phyloP scores from a whole-genome alignment of 2,329 filamentous ascomycete genomes.

The Neobulgaria alba region DNA sequence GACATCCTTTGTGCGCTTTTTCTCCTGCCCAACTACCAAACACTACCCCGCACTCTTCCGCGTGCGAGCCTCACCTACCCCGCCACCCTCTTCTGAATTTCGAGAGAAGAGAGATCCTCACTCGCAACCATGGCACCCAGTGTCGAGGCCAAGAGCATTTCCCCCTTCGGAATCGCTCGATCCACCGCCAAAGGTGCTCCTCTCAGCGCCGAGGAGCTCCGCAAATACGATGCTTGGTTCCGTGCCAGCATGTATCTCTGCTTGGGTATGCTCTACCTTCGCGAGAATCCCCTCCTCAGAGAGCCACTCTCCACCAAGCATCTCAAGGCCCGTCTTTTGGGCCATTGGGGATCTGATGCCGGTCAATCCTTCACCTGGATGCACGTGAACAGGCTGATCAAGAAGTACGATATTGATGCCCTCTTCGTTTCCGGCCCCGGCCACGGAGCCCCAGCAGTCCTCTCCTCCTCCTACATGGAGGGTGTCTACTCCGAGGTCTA shows the following conservation, averaged over 20 bases:
- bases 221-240: slow-evolving; percentile 65
- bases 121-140: slow-evolving; percentile 18
- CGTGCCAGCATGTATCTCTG: slow-evolving; percentile 67
- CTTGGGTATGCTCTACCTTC: slow-evolving; percentile 73
- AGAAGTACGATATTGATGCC: slow-evolving; percentile 66
- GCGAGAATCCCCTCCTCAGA: slow-evolving; percentile 62
- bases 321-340: slow-evolving; percentile 64
- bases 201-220: slow-evolving; percentile 56
- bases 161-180: slow-evolving; percentile 55
- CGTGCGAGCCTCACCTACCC: not conserved
- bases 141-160: slow-evolving; percentile 45
- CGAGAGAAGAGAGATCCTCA: too few species aligned
- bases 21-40: too few species aligned
- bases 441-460: slow-evolving; percentile 67
- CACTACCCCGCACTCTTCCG: not conserved
- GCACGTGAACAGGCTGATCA: slow-evolving; percentile 75
- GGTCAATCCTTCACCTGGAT: slow-evolving; percentile 76
- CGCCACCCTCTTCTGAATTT: not conserved
- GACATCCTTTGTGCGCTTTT: not conserved
- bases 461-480: slow-evolving; percentile 70
- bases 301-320: slow-evolving; percentile 61
- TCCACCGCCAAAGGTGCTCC: slow-evolving; percentile 55
- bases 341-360: slow-evolving; percentile 74
- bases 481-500: slow-evolving; percentile 73
- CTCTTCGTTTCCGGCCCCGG: slow-evolving; percentile 71